phyloP scores from a whole-genome alignment of 768 basidiomycete species.

The Tylopilus vinaceipallidus region DNA sequence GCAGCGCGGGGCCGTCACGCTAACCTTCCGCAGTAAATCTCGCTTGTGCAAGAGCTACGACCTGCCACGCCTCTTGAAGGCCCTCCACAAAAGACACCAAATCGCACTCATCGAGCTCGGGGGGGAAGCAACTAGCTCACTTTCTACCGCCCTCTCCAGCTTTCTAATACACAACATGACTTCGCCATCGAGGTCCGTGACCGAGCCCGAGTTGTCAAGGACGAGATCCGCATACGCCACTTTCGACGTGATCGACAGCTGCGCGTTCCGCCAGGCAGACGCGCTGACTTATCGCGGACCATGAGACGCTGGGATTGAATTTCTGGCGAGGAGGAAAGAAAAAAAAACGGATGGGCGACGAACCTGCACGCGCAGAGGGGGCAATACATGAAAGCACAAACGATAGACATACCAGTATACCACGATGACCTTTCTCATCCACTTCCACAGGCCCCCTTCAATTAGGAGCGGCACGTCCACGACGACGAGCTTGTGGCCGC shows the following conservation, averaged over 20 bases:
- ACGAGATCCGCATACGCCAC: constrained; percentile 81
- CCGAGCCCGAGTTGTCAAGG: constrained; percentile 84
- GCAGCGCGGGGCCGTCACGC: too few species aligned
- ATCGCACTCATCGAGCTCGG: constrained; percentile 45
- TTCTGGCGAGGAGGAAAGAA: constrained; percentile 66
- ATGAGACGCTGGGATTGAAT: constrained; percentile 84
- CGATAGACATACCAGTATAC: constrained; percentile 76
- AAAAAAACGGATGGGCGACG: not conserved
- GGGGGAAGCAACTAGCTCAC: constrained; percentile 65
- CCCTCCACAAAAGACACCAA: constrained; percentile 38
- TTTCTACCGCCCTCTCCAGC: constrained; percentile 44
- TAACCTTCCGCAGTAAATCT: too few species aligned
- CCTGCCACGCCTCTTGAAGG: constrained; percentile 25
- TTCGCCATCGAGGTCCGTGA: constrained; percentile 58
- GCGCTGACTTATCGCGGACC: constrained; percentile 72
- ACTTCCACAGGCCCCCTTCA: constrained; percentile 82
- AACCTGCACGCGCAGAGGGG: not conserved
- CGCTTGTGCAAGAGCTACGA: too few species aligned
- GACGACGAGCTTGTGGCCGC: constrained; percentile 75
- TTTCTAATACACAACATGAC: constrained; percentile 39
- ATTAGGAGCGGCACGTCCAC: constrained; percentile 92
- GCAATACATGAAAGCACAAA: not conserved
- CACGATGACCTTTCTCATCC: constrained; percentile 80
- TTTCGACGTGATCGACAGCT: constrained; percentile 78
- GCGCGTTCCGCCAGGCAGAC: constrained; percentile 68